Base-by-base conservation (phyloP, 1,284 basidiomycete species). In the Cutaneotrichosporon curvatum region DNA sequence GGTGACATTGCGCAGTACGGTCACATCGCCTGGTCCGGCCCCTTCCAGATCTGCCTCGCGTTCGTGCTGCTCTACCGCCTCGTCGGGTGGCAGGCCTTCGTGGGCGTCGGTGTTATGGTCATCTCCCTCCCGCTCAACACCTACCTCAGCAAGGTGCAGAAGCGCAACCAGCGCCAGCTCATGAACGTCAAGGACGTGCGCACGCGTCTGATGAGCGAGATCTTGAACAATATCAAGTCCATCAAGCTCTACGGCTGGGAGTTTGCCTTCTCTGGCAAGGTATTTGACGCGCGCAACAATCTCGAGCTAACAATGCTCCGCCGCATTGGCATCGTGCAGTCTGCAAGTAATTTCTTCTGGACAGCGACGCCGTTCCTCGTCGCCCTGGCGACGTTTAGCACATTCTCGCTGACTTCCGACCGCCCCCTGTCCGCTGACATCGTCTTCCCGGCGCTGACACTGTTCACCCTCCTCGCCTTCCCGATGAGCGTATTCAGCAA, bases 391-490 rank as follows among this genome's bases (percentile, higher is more conserved):
- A 67, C 89, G 0, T 90, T 96, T 61, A 82, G 87, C 10, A 79
- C 83, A 0, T 91, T 88, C 34, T 84, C 87, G 0, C 64, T 77
- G 18, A 81, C 82, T 1, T 83, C 82, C 2, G 71, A 79, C 2
- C 76, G 67, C 37, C 87, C 90, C 2, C 72, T 97, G 4, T 96
- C 92, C 0, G 81, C 86, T 2, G 89, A 95, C 60, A 75, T 91
- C 52, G 90, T 96, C 59, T 97, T 97, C 78, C 92, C 92, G 4
- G 83, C 89, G 0, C 89, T 97, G 44, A 85, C 88, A 0, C 75
- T 97, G 33, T 97, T 96, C 75, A 85, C 88, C 78, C 77, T 97
- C 0, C 75, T 96, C 79, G 84, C 57, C 86, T 95, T 75, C 90
- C 92, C 19, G 2, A 76, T 96, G 30, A 84, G 82, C 1, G 89